phyloP scores from a whole-genome alignment of 495 filamentous ascomycete species.

The Xylaria cubensis region DNA sequence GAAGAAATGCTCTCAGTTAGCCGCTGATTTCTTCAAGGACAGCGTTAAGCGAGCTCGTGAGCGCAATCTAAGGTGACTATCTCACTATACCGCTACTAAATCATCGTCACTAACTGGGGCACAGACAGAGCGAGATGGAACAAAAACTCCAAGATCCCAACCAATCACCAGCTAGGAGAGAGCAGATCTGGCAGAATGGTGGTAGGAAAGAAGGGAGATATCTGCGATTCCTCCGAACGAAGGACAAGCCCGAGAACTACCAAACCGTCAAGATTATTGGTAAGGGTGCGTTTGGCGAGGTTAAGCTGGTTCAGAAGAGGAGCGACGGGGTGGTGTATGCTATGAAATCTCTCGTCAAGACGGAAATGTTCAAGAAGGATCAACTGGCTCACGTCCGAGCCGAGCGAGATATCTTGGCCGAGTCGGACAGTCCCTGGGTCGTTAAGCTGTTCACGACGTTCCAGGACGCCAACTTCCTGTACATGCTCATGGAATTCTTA shows the following conservation, averaged over 20 bases:
- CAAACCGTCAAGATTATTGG: constrained; percentile 96
- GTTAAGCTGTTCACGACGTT: constrained; percentile 98
- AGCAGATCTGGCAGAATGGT: constrained; percentile 76
- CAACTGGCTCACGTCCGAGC: constrained; percentile 98
- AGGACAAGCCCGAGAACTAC: constrained; percentile 91
- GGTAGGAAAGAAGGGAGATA: constrained; percentile 87
- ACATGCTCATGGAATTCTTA: constrained; percentile 99
- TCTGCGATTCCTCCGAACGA: constrained; percentile 91
- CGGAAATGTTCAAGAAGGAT: constrained; percentile 99
- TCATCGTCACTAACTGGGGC: constrained; percentile 15
- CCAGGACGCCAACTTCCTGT: constrained; percentile 93
- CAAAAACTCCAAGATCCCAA: constrained; percentile 76
- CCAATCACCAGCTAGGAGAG: constrained; percentile 75
- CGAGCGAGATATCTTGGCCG: constrained; percentile 95
- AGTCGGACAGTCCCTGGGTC: constrained; percentile 98
- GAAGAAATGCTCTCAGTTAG: constrained; percentile 77
- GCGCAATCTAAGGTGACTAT: constrained; percentile 79
- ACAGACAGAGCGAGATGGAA: constrained; percentile 88
- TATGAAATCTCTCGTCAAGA: constrained; percentile 97
- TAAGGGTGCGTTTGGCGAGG: constrained; percentile 98
- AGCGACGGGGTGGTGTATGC: constrained; percentile 97
- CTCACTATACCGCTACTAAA: constrained; percentile 17
- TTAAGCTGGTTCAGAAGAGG: constrained; percentile 94
- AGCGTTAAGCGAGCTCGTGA: constrained; percentile 91
- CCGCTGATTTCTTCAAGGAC: constrained; percentile 92